phyloP scores from a whole-genome alignment of 2,329 filamentous ascomycete species.

The Apiospora malaysiana region DNA sequence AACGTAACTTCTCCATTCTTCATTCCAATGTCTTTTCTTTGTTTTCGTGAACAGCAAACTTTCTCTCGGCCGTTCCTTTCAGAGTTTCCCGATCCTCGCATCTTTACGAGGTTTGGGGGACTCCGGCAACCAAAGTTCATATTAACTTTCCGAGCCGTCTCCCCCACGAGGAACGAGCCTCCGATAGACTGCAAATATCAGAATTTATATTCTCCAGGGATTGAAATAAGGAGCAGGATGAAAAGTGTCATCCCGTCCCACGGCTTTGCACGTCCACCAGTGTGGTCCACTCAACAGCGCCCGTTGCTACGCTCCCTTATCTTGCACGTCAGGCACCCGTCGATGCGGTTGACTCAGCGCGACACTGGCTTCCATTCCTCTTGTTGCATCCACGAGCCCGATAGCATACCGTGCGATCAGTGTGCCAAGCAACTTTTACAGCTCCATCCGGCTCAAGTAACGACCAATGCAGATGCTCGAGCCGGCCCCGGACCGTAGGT shows the following conservation, averaged over 20 bases:
- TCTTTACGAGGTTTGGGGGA: background rate
- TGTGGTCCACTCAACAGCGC: background rate
- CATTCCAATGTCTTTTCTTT: background rate
- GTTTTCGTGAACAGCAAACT: background rate
- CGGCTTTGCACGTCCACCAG: background rate
- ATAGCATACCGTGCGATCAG: constrained; percentile 49
- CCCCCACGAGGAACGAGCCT: background rate
- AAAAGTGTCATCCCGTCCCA: background rate
- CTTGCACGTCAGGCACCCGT: constrained; percentile 7
- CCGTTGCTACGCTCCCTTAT: background rate
- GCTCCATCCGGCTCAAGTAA: constrained; percentile 48
- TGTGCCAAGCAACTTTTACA: constrained; percentile 49
- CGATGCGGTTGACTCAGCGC: constrained; percentile 30
- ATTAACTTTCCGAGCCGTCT: background rate
- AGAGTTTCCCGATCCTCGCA: background rate
- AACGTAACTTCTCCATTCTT: background rate
- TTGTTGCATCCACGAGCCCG: constrained; percentile 29
- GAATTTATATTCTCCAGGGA: background rate
- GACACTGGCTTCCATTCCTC: constrained; percentile 32
- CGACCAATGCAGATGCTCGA: constrained; percentile 53
- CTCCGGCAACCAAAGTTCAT: background rate
- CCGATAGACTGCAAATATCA: background rate
- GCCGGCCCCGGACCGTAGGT: constrained; percentile 51
- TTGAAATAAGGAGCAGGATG: background rate
- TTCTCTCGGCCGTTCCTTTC: background rate